A percentile compares a stretch with the other conserved stretches of the same genome.
Conservation (phyloP, 345 rosid species). For the Eucalyptus caleyi region DNA sequence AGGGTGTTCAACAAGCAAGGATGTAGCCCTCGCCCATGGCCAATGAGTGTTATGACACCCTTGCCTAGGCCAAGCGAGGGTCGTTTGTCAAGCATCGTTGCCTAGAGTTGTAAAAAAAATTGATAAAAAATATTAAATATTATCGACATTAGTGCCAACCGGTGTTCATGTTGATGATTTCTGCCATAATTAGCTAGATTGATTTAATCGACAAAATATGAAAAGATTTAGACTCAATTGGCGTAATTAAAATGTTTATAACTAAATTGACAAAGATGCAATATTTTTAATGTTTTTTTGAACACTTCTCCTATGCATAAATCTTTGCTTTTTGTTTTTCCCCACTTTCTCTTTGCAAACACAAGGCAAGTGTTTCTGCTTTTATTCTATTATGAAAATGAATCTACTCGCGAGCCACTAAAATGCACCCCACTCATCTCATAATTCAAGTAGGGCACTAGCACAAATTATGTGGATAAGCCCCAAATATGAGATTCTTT, state of each 20-base stretch:
- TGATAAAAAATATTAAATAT: too few species aligned
- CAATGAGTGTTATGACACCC: too few species aligned
- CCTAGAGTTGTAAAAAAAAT: too few species aligned
- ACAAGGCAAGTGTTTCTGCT: background rate
- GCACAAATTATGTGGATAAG: background rate
- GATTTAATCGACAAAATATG: too few species aligned
- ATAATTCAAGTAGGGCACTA: background rate
- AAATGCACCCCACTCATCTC: background rate
- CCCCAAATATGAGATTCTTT: background rate
- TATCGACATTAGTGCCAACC: too few species aligned
- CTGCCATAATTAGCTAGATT: rapidly evolving
- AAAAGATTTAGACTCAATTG: too few species aligned
- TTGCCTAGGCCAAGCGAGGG: too few species aligned
- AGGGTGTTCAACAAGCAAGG: too few species aligned
- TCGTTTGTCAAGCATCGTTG: too few species aligned
- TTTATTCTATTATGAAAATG: background rate
- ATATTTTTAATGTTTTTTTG: too few species aligned
- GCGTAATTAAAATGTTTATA: rapidly evolving
- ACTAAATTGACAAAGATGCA: rapidly evolving
- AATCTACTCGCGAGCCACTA: background rate
- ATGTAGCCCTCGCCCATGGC: too few species aligned
- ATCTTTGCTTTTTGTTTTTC: background rate
- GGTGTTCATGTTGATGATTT: too few species aligned
- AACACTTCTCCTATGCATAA: background rate
- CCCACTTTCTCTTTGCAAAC: background rate